A percentile compares a stretch with the other conserved stretches of the same genome.
These are phyloP conservation scores for Kluyveromyces marxianus DNA, from an alignment of 1,139 yeast species.

Conservation along the genomic window DNA sequence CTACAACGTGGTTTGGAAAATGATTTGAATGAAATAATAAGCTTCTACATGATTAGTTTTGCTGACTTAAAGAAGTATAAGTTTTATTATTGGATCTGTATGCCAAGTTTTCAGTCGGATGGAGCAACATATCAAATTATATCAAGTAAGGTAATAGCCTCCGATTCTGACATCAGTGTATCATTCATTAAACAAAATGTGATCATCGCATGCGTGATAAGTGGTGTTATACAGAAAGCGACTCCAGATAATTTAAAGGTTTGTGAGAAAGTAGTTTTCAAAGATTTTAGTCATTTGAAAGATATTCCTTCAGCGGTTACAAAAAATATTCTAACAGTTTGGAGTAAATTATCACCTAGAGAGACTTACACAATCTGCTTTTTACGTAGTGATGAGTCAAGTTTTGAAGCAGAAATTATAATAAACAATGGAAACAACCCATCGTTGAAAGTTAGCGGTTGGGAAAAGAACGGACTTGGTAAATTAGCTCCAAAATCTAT, in stretches of 20 bases:
- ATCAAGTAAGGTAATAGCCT: conserved; percentile 1
- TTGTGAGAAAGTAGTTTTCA: conserved; percentile 24
- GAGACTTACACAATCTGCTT: conserved; percentile 36
- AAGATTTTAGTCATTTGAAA: conserved; percentile 51
- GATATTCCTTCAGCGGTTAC: conserved; percentile 52
- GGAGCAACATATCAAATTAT: conserved; percentile 10
- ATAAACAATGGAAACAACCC: conserved; percentile 9
- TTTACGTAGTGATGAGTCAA: conserved; percentile 27
- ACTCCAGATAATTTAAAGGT: not conserved
- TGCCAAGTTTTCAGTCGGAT: conserved; percentile 56
- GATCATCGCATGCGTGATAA: conserved; percentile 1
- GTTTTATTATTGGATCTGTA: conserved; percentile 85
- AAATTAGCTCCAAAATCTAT: conserved; percentile 76
- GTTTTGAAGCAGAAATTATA: conserved; percentile 18
- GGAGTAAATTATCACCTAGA: conserved; percentile 35
- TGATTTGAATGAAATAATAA: conserved; percentile 10
- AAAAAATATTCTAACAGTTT: conserved; percentile 56
- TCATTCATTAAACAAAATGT: conserved; percentile 5
- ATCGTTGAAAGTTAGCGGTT: conserved; percentile 54
- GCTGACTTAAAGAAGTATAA: conserved; percentile 85
- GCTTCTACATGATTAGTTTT: conserved; percentile 58
- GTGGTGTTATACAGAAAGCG: conserved; percentile 2
- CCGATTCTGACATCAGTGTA: conserved; percentile 12
- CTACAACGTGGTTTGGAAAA: conserved; percentile 18
- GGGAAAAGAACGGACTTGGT: conserved; percentile 79